These are phyloP conservation scores for Auricularia auricula-judae DNA, from an alignment of 768 basidiomycete genomes.

Conservation along the genomic window DNA sequence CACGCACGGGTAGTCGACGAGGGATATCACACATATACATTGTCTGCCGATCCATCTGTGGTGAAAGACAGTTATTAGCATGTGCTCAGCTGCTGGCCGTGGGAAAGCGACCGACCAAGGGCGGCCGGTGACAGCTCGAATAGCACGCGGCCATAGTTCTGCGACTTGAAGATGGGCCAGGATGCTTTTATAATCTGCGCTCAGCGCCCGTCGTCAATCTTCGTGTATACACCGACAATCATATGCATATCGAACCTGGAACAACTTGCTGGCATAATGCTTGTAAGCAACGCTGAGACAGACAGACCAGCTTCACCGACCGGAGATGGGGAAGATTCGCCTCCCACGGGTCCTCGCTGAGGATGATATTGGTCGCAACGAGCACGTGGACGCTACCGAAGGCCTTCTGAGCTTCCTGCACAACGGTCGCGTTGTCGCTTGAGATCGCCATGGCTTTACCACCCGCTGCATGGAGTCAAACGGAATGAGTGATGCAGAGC, in stretches of 20 bases:
- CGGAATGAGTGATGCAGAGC: no score
- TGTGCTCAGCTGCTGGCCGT: no score
- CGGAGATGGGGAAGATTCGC: conserved; percentile 26
- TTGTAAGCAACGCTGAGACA: no score
- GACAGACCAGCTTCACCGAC: no score
- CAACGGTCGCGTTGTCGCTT: conserved; percentile 68
- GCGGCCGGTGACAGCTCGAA: no score
- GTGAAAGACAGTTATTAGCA: no score
- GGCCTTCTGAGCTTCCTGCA: conserved; percentile 55
- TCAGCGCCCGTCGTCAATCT: conserved; percentile 79
- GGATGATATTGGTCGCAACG: conserved; percentile 5
- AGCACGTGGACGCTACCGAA: no score
- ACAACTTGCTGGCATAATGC: no score
- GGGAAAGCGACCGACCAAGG: no score
- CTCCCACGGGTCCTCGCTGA: conserved; percentile 65
- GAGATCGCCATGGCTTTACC: conserved; percentile 54
- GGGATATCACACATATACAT: no score
- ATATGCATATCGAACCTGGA: background rate
- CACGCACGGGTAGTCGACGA: no score
- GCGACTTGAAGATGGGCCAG: conserved; percentile 94
- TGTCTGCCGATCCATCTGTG: no score
- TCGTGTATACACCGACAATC: conserved; percentile 77
- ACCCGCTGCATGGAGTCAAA: conserved; percentile 29
- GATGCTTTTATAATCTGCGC: conserved; percentile 92
- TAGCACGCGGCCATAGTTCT: conserved; percentile 63